Conservation (phyloP, 352 stramenopile species). For the Phytophthora sojae region DNA sequence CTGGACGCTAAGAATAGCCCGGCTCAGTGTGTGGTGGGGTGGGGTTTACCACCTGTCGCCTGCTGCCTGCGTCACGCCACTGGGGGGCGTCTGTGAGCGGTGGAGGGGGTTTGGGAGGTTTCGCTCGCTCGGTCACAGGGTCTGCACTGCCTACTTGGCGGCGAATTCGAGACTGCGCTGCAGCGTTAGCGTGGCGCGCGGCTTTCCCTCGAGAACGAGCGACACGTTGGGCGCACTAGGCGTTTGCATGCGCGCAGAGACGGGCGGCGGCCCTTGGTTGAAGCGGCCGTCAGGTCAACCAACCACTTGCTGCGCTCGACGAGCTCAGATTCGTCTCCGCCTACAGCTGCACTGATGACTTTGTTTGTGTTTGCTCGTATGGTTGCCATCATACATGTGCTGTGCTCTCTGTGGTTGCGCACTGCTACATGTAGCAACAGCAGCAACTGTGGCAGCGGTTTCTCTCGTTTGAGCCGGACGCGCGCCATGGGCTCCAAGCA, state of each 20-base stretch:
- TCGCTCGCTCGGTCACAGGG: not conserved
- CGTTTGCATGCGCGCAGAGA: constrained; percentile 33
- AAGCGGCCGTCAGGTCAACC: not conserved
- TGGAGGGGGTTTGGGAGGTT: not conserved
- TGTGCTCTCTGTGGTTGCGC: not conserved
- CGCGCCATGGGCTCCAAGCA: not conserved
- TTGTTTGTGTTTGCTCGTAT: not conserved
- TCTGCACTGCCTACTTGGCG: not conserved
- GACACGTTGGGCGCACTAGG: constrained; percentile 25
- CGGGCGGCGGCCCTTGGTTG: not conserved
- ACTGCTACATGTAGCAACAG: not conserved
- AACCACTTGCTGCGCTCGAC: constrained; percentile 1
- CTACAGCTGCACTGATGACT: not conserved
- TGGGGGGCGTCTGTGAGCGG: not conserved
- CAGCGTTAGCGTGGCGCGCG: not conserved
- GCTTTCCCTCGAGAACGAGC: constrained; percentile 1
- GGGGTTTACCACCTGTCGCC: constrained; percentile 4
- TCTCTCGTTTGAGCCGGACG: not conserved
- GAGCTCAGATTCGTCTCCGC: not conserved
- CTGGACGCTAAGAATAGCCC: constrained; percentile 20
- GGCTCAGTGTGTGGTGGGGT: constrained; percentile 5
- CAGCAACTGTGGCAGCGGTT: not conserved
- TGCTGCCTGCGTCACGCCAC: constrained; percentile 5
- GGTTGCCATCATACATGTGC: not conserved
- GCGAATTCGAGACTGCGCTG: constrained; percentile 16